Evolutionary conservation across 176 grass and related monocot species (phyloP).

Genomic region (maize (Zea mays)): DNA sequence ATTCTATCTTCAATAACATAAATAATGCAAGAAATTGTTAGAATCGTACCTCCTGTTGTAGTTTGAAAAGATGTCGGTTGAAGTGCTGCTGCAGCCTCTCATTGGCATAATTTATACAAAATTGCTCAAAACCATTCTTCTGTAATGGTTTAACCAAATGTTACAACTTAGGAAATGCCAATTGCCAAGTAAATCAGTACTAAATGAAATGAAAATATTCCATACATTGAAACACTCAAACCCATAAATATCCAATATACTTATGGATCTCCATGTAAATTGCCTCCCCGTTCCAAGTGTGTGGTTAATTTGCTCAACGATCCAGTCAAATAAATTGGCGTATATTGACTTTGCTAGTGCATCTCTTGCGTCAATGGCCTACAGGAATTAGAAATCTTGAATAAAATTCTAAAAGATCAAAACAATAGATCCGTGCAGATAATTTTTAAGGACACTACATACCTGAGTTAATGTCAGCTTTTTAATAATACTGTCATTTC

Average conservation of each 20-base stretch:
- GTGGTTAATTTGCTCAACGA: slow-evolving; percentile 81
- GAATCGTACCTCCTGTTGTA: slow-evolving; percentile 82
- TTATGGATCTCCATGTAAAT: slow-evolving; percentile 70
- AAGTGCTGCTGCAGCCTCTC: too few relatives aligned
- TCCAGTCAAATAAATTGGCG: slow-evolving; percentile 86
- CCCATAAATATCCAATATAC: slow-evolving; percentile 98
- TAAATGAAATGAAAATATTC: too few relatives aligned
- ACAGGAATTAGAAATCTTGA: slow-evolving; percentile 28
- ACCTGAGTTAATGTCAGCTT: too few relatives aligned
- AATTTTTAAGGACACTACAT: slow-evolving; percentile 26
- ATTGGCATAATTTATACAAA: too few relatives aligned
- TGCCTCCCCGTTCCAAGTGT: slow-evolving; percentile 67
- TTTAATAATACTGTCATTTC: too few relatives aligned
- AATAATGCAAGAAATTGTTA: slow-evolving; percentile 20
- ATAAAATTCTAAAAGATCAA: slow-evolving; percentile 22
- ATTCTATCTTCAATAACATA: slow-evolving; percentile 11
- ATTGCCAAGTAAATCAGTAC: slow-evolving; percentile 13
- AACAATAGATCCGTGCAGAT: slow-evolving; percentile 7
- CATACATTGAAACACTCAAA: slow-evolving; percentile 95
- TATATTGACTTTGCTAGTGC: slow-evolving; percentile 95
- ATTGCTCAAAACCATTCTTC: slow-evolving; percentile 96
- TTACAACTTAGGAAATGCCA: slow-evolving; percentile 23
- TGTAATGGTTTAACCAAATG: slow-evolving; percentile 46
- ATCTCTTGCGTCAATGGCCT: slow-evolving; percentile 90
- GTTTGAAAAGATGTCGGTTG: slow-evolving; percentile 90